Evolutionary conservation across 768 basidiomycete genomes (phyloP), one percentile per base, ranked within the genome.

Genomic region (Daedaleopsis sinensis): DNA sequence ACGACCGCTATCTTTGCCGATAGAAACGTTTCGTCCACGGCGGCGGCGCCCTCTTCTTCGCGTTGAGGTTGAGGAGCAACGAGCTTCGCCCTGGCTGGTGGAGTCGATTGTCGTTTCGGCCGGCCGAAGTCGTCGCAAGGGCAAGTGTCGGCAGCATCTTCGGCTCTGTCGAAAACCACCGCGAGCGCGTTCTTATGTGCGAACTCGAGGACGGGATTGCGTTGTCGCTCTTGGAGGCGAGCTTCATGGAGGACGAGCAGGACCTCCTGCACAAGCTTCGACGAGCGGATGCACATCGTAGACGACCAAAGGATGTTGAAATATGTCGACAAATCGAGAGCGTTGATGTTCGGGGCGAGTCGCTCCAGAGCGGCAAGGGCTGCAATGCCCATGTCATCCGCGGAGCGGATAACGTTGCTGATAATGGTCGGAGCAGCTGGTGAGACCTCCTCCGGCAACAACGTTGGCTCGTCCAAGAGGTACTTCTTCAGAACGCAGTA

Each of bases 91-190:
- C 78, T 76, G 0, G 76, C 69, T 0, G 84, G 83, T 1, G 81
- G 68, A 1, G 72, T 78, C 12, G 74, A 70, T 60, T 83, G 83
- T 52, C 73, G 77, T 60, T 72, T 77, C 5, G 84, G 83, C 53
- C 77, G 74, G 2, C 88, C 87, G 15, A 78, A 74, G n/a, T 87
- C 85, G 61, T 87, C 82, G 57, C 87, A 88, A 9, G 87, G 87
- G 68, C 86, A 89, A 65, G 82, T 80, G 59, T 88, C 85, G 1
- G 81, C 81, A 6, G 87, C 88, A 65, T 89, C 88, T 64, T 89
- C 86, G 1, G 84, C 85, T 13, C 84, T 79, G 61, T 89, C 87
- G 58, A 86, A 87, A 1, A 80, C 80, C 32, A 89, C 77, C 7
- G 80, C 82, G 1, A 88, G 76, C 0, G 82, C 81, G 37, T 85